Percentiles rank a stretch among this genome's conserved stretches.
Conservation (phyloP, 2,329 filamentous ascomycete genomes). For the Metarhizium album region DNA sequence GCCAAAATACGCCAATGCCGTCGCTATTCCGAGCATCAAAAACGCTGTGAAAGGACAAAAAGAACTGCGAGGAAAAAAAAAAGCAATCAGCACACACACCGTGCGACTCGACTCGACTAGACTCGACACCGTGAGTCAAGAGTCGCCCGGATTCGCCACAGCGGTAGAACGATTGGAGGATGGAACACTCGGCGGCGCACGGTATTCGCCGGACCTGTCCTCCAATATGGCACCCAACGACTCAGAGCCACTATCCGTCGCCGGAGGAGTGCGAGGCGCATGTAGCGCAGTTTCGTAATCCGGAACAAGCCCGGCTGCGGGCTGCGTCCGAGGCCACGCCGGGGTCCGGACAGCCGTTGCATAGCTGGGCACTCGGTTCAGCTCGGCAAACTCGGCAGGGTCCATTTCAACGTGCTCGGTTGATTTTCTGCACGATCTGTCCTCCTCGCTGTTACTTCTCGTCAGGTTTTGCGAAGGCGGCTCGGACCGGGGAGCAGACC, state of each 20-base stretch:
- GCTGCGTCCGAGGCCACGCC: conserved; percentile 39
- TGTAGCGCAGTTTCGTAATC: conserved; percentile 55
- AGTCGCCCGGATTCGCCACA: not conserved
- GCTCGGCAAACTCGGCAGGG: conserved; percentile 49
- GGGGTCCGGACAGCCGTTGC: conserved; percentile 60
- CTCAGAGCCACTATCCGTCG: conserved; percentile 19
- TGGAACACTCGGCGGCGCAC: not conserved
- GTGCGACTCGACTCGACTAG: too few species aligned
- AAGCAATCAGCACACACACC: not conserved
- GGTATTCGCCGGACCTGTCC: conserved; percentile 15
- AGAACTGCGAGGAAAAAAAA: too few species aligned
- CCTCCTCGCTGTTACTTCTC: conserved; percentile 42
- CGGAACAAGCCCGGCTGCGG: conserved; percentile 43
- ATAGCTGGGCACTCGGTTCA: conserved; percentile 70
- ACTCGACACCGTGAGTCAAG: not conserved
- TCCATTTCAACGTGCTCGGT: conserved; percentile 46
- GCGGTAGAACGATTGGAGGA: not conserved
- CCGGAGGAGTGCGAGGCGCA: conserved; percentile 37
- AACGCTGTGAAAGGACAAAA: not conserved
- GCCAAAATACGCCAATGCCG: not conserved
- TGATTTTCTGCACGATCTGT: conserved; percentile 40
- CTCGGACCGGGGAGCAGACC: conserved; percentile 27
- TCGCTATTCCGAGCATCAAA: not conserved
- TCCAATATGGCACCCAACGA: conserved; percentile 23
- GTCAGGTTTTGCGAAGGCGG: conserved; percentile 37